Percentiles rank a stretch among this genome's conserved stretches.
These are phyloP conservation scores for Apiotrichum siamense DNA, from an alignment of 1,284 basidiomycete genomes.

Conservation along the genomic window DNA sequence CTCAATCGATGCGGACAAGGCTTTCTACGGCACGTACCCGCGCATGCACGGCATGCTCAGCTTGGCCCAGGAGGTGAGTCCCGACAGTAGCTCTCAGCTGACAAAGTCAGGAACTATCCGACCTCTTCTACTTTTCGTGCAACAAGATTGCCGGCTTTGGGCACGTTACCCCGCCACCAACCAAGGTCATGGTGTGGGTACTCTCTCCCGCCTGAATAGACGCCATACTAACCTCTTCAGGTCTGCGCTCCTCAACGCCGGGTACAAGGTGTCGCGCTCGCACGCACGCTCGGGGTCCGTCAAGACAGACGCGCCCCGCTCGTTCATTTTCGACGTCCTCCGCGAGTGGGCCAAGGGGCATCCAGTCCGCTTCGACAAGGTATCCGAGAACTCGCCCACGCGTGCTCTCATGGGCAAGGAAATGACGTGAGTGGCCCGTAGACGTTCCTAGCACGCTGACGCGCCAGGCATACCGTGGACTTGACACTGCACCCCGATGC, in stretches of 20 bases:
- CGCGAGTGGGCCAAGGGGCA: constrained; percentile 68
- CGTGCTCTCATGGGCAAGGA: constrained; percentile 60
- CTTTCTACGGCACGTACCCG: constrained; percentile 68
- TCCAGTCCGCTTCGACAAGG: constrained; percentile 76
- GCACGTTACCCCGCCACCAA: constrained; percentile 45
- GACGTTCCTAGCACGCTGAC: not conserved
- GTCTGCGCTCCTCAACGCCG: constrained; percentile 81
- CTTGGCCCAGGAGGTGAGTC: constrained; percentile 71
- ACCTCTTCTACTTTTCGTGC: constrained; percentile 89
- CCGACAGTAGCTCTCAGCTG: not conserved
- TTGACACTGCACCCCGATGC: constrained; percentile 67
- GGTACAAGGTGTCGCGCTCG: constrained; percentile 77
- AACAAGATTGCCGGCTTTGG: constrained; percentile 64
- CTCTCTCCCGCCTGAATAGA: not conserved
- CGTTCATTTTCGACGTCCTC: constrained; percentile 73
- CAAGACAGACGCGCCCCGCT: constrained; percentile 75
- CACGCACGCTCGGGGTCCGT: constrained; percentile 83
- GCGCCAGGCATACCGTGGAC: constrained; percentile 58
- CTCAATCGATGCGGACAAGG: constrained; percentile 57
- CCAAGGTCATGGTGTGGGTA: constrained; percentile 63
- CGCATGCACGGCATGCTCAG: constrained; percentile 95
- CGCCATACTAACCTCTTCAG: constrained; percentile 44
- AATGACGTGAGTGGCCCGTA: constrained; percentile 53
- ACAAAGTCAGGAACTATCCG: constrained; percentile 61
- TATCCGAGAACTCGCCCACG: constrained; percentile 65